phyloP scores from a whole-genome alignment of 331 rosid genomes.

The Quercus tomentella region DNA sequence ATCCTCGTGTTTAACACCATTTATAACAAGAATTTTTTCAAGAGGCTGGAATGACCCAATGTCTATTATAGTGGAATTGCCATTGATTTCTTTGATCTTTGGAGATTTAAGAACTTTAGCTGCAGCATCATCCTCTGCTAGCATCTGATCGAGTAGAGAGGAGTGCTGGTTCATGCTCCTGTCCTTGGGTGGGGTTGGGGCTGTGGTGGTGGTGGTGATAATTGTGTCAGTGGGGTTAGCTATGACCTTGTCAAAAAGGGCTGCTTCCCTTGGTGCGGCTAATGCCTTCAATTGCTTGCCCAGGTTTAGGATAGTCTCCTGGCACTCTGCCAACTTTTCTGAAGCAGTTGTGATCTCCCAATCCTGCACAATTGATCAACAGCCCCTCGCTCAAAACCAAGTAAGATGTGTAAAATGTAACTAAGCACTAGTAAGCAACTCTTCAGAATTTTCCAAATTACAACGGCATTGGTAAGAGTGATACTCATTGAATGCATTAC shows the following conservation, averaged over 20 bases:
- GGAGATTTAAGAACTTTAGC: constrained; percentile 13
- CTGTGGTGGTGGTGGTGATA: not conserved
- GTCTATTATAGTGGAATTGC: constrained; percentile 22
- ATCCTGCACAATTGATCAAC: constrained; percentile 48
- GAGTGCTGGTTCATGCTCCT: constrained; percentile 35
- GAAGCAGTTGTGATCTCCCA: constrained; percentile 92
- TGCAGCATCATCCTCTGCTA: constrained; percentile 57
- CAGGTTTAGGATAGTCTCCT: constrained; percentile 84
- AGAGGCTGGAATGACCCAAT: constrained; percentile 35
- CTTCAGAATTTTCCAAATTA: not conserved
- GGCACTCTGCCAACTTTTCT: constrained; percentile 94
- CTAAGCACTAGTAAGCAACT: not conserved
- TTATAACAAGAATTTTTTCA: constrained; percentile 46
- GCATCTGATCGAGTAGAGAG: constrained; percentile 71
- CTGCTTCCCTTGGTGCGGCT: constrained; percentile 66
- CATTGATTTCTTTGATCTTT: constrained; percentile 29
- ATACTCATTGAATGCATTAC: not conserved
- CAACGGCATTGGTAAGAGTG: not conserved
- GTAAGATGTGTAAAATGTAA: not conserved
- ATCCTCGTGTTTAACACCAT: constrained; percentile 26
- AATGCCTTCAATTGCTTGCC: constrained; percentile 90
- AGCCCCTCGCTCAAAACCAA: constrained; percentile 13
- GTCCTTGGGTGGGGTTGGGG: constrained; percentile 19
- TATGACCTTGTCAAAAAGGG: constrained; percentile 54
- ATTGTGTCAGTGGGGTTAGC: constrained; percentile 24